Conservation (phyloP, 73 alveolate species). For the Blepharisma stoltei region DNA sequence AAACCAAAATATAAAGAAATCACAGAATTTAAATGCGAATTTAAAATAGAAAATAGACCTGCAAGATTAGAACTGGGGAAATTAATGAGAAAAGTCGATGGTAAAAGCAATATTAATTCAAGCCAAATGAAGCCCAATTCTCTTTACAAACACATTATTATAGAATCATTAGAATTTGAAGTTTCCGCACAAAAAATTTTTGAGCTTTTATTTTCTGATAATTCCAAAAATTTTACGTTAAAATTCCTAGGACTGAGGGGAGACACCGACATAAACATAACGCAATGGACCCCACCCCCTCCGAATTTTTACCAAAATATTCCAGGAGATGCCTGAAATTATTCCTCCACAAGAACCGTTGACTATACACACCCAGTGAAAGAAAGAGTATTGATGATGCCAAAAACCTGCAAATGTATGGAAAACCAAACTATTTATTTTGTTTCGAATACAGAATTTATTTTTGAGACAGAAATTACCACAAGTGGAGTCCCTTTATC, state of each 20-base stretch:
- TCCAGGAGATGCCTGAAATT: not conserved
- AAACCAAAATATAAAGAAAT: not conserved
- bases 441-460: not conserved
- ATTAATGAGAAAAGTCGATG: not conserved
- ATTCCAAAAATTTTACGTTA: not conserved
- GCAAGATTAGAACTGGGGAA: not conserved
- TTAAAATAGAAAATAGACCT: not conserved
- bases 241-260: not conserved
- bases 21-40: not conserved
- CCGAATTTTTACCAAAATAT: not conserved
- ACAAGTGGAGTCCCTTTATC: conserved; percentile 8
- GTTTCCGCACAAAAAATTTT: conserved; percentile 5
- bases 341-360: not conserved
- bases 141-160: not conserved
- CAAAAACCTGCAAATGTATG: not conserved
- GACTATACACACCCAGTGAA: not conserved
- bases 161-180: not conserved
- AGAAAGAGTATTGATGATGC: not conserved
- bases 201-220: conserved; percentile 15
- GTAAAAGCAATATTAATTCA: not conserved
- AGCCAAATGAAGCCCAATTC: conserved; percentile 12
- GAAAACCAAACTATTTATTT: conserved; percentile 16
- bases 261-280: not conserved
- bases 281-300: not conserved
- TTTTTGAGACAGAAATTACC: not conserved